Percentiles rank a stretch among this genome's conserved stretches.
phyloP scores from a whole-genome alignment of 768 basidiomycete species.

The Hygrophorus pudorinus region DNA sequence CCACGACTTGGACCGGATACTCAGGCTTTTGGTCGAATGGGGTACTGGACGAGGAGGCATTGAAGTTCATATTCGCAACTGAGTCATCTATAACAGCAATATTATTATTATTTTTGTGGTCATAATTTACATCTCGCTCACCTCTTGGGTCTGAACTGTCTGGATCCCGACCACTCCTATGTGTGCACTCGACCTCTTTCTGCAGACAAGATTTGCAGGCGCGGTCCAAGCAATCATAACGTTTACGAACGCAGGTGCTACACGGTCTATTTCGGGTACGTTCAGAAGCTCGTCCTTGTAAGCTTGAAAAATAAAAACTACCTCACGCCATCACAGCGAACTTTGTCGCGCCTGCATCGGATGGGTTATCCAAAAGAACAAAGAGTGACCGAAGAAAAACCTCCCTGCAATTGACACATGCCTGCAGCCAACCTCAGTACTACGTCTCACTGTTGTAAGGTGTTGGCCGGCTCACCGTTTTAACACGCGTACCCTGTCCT shows the following conservation, averaged over 20 bases:
- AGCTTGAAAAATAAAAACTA: constrained; percentile 15
- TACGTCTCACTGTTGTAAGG: constrained; percentile 7
- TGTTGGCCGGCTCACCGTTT: constrained; percentile 34
- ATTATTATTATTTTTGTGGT: not conserved
- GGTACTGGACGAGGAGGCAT: no score
- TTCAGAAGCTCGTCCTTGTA: not conserved
- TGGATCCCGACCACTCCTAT: constrained; percentile 22
- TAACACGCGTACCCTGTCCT: constrained; percentile 52
- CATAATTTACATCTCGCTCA: constrained; percentile 1
- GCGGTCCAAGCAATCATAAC: constrained; percentile 42
- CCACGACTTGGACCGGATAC: no score
- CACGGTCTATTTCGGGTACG: constrained; percentile 32
- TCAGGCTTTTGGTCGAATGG: no score
- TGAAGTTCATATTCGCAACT: no score
- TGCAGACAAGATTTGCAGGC: constrained; percentile 34
- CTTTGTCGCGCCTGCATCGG: constrained; percentile 44
- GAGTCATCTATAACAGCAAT: not conserved
- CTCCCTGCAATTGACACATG: constrained; percentile 53
- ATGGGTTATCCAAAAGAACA: constrained; percentile 9
- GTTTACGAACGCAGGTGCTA: constrained; percentile 37
- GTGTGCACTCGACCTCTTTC: constrained; percentile 36
- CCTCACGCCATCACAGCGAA: constrained; percentile 52
- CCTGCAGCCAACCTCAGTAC: constrained; percentile 25
- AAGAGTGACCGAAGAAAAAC: constrained; percentile 7
- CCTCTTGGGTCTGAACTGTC: constrained; percentile 17